Base-by-base conservation (phyloP, 305 asterid genomes). In the Fraxinus sp. region DNA sequence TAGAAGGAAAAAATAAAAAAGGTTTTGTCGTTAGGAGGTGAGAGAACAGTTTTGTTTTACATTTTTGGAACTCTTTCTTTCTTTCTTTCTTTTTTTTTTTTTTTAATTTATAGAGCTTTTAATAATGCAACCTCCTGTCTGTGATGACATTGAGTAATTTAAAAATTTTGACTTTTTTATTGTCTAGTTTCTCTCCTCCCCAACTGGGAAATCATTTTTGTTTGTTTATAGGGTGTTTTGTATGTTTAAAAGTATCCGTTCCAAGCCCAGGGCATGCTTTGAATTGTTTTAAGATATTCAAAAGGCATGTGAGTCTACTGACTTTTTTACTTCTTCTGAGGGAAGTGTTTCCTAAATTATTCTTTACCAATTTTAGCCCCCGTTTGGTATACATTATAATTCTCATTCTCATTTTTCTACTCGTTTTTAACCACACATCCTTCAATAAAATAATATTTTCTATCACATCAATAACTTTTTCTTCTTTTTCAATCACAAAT, bases 11-110 rank as follows among this genome's bases (percentile, higher is more conserved):
- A 32, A 33, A 32, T 57, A 57, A 18, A 6, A 57, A 57, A 14
- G 13, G 44, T 1, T 30, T 71, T 10, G 68, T 86, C 83, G 80
- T 62, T 77, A 76, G 76, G 84, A 81, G 89, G 85, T 80, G 86
- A 79, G 84, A 77, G 77, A 84, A 87, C 88, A 88, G 66, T 86
- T 92, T 92, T 89, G 88, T 81, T 86, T 83, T 70, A 1, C 2
- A 77, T 80, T 46, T 72, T 44, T 32, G 37, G 6, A 36, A 2
- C 59, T 49, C 57, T 13, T 30, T 79, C 78, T 68, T 28, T 24
- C 10, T 57, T 14, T 77, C 49, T 68, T 55, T 35, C 8, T 55
- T 13, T 39, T 77, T 66, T 5, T 2, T 66, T 36, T 81, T 37
- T 35, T 73, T 16, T 64, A 26, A 83, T 72, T 86, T 80, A 84